These are phyloP conservation scores for Cucurbita argyrosperma DNA, from an alignment of 306 rosid species.

Conservation along the genomic window DNA sequence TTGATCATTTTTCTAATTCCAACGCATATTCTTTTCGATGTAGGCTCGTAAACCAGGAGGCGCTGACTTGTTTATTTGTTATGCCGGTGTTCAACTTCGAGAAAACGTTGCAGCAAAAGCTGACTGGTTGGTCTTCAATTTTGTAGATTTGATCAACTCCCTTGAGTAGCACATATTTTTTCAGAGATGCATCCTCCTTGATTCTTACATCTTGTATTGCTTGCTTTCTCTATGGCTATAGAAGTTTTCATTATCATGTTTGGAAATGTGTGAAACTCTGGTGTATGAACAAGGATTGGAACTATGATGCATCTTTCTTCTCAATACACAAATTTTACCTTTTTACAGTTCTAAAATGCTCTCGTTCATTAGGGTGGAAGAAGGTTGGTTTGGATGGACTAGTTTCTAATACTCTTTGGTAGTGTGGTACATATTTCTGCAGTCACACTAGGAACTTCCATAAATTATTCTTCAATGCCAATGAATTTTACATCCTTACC, in stretches of 20 bases:
- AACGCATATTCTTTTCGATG: not conserved
- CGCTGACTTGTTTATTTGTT: conserved; percentile 79
- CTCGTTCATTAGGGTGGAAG: not conserved
- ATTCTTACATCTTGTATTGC: not conserved
- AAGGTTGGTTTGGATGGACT: not conserved
- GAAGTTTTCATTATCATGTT: not conserved
- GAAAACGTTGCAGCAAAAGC: conserved; percentile 74
- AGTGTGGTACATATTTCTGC: not conserved
- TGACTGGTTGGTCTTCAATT: conserved; percentile 65
- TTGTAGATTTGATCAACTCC: conserved; percentile 42
- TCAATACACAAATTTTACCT: not conserved
- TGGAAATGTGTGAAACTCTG: not conserved
- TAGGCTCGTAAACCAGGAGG: conserved; percentile 86
- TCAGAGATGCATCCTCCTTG: not conserved
- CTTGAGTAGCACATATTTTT: conserved; percentile 10
- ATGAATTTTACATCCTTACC: no score
- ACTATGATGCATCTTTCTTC: not conserved
- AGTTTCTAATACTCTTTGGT: not conserved
- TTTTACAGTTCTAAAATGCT: not conserved
- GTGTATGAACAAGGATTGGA: not conserved
- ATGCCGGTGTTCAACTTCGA: conserved; percentile 77
- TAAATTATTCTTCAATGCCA: no score
- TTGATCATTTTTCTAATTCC: not conserved
- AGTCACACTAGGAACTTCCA: not conserved
- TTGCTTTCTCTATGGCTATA: not conserved